A percentile compares a stretch with the other conserved stretches of the same genome.
These are phyloP conservation scores for Linnemannia exigua DNA, from an alignment of 192 early-diverging fungal species.

Conservation along the genomic window DNA sequence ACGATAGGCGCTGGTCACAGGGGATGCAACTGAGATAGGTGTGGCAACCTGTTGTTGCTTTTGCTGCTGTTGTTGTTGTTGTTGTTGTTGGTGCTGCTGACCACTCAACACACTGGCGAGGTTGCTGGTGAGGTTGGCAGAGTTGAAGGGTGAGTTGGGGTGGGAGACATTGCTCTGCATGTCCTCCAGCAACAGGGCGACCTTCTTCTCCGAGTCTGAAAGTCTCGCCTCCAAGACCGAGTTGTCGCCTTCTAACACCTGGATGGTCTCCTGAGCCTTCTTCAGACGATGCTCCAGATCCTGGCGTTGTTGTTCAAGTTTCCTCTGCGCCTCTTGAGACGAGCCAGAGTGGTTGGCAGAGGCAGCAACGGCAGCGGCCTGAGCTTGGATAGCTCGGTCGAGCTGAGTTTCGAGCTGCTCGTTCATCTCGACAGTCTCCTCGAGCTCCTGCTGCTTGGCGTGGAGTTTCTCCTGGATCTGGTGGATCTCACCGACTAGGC, in stretches of 20 bases:
- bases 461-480: conserved; percentile 33
- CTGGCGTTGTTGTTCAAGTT: conserved; percentile 29
- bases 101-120: conserved; percentile 31
- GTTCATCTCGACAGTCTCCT: conserved; percentile 37
- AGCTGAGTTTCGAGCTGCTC: conserved; percentile 49
- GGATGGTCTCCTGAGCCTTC: conserved; percentile 30
- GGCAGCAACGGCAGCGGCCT: conserved; percentile 22
- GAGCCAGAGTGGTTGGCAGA: not conserved
- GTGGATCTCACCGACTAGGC: conserved; percentile 44
- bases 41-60: not conserved
- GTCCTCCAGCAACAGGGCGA: conserved; percentile 34
- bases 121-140: conserved; percentile 34
- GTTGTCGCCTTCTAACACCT: conserved; percentile 34
- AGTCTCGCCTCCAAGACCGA: conserved; percentile 36
- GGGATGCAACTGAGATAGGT: not conserved
- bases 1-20: conserved; percentile 18
- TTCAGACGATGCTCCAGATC: conserved; percentile 41
- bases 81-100: conserved; percentile 34
- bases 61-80: conserved; percentile 26
- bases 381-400: conserved; percentile 29
- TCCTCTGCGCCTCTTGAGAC: not conserved
- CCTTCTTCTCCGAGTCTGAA: conserved; percentile 46
- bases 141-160: conserved; percentile 43
- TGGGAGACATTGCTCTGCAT: conserved; percentile 45
- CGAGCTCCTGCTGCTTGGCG: conserved; percentile 27